Base-by-base conservation (phyloP, 2,329 filamentous ascomycete species). In the Stemphylium vesicarium region DNA sequence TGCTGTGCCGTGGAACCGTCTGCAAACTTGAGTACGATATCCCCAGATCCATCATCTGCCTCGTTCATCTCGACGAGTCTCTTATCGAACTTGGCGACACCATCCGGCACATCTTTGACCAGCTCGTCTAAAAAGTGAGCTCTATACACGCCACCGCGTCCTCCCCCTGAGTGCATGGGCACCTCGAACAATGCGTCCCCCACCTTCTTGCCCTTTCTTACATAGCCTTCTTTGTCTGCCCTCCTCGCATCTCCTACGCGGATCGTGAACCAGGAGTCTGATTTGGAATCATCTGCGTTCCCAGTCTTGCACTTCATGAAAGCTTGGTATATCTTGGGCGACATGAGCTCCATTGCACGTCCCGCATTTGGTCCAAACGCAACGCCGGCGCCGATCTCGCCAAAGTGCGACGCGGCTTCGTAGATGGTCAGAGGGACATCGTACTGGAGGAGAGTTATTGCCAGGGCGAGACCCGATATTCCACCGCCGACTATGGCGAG, bases 401-500 rank as follows among this genome's bases (percentile, higher is more conserved):
- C 78, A 57, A 87, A 87, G 11, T 74, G 73, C 0, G 75, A 50
- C 0, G 84, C 83, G 10, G 82, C 77, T 70, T 88, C 85, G 63
- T 85, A 88, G 57, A 88, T 78, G 20, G 77, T 77, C 33, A 84
- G 74, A 2, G 74, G 70, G 32, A 85, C 63, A 33, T 76, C 66
- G 53, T 79, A 76, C 50, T 79, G 70, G 50, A 80, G 71, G 24
- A 87, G 79, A 6, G 79, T 82, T 41, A 84, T 79, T 20, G 82
- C 82, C 8, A 87, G 78, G 8, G 75, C 75, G 15, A 86, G 75
- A 22, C 85, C 85, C 22, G 80, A 81, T 54, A 87, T 85, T 31
- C 84, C 85, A 37, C 84, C 84, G 55, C 85, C 85, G 13, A 87
- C 74, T 36, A 88, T 84, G 60, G 84, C 84, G 54, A 86, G 73